Percentiles rank a stretch among this genome's conserved stretches.
These are phyloP conservation scores for Gardenia jasminoides DNA, from an alignment of 257 asterid genomes.

Conservation along the genomic window DNA sequence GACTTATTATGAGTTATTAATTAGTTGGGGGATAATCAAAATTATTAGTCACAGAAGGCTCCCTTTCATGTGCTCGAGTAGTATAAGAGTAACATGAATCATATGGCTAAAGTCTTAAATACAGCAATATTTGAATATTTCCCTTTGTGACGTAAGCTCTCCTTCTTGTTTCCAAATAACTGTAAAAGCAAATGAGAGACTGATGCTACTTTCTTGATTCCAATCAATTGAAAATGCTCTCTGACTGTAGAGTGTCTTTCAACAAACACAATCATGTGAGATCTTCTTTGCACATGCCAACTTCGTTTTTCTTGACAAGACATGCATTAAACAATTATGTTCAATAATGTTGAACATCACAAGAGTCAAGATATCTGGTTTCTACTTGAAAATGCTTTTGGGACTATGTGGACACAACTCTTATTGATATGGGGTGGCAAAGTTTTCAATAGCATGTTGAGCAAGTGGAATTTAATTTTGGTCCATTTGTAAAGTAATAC, in stretches of 20 bases:
- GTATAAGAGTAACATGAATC: background rate
- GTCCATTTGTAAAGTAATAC: too few relatives aligned
- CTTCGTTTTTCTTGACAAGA: conserved; percentile 14
- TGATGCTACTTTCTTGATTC: background rate
- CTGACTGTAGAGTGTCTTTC: conserved; percentile 2
- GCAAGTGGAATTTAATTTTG: background rate
- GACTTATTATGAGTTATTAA: too few relatives aligned
- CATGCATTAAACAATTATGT: background rate
- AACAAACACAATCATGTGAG: conserved; percentile 9
- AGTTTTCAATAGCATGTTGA: background rate
- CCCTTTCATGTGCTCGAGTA: too few relatives aligned
- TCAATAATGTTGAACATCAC: conserved; percentile 3
- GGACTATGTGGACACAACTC: background rate
- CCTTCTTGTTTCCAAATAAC: background rate
- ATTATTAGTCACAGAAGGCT: too few relatives aligned
- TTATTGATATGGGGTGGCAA: background rate
- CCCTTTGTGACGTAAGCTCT: background rate
- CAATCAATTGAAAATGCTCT: conserved; percentile 9
- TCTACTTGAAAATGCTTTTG: background rate
- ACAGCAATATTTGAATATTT: background rate
- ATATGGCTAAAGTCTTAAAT: background rate
- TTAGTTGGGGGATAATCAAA: too few relatives aligned
- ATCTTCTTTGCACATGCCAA: conserved; percentile 10
- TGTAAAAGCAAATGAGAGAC: background rate
- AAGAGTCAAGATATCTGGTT: conserved; percentile 7